Evolutionary conservation across 176 grass and related monocot genomes (phyloP), one percentile per base, ranked within the genome.

Genomic region (Rhynchospora tenuis): DNA sequence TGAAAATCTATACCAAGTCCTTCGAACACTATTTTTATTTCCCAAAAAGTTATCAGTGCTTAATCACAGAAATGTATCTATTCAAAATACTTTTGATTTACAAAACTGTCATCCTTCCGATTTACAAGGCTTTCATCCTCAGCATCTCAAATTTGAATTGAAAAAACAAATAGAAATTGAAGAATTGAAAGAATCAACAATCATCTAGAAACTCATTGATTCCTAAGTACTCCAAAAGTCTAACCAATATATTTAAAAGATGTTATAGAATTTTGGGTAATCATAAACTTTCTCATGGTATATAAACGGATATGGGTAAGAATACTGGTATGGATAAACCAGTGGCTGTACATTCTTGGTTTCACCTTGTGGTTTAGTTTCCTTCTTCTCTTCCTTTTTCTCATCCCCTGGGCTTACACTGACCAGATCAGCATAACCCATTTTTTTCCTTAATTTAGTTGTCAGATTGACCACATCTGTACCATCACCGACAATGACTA

Each of bases 371-470:
- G 24, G 23, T 79, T 79, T 58, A 24, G 33, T 59, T 28, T 54
- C 72, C 28, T 50, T 76, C 73, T 78, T 63, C 1, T 62, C 23
- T 44, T 64, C 79, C 4, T 64, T 65, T 10, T 82, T 82, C 20
- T 82, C 79, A 65, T 82, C 58, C n/a, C 31, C 93, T 3, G 84
- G 83, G 1, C 72, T 59, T 15, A 93, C 85, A 27, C 73, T 92
- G 38, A 95, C 81, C 31, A 95, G 80, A 64, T 95, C 93, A 3
- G 85, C 88, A 59, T 89, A 72, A 46, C 88, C 90, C 12, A 95
- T 69, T 66, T 78, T 44, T 0, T 86, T 88, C 20, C 93, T 87
- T 17, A 95, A 84, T 29, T 50, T 27, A 12, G 46, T 91, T 0
- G 90, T 93, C 23, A 93, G 84, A 5, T 71, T 58, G 59, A 93